These are phyloP conservation scores for Pyrenophora tritici-repentis DNA, from an alignment of 2,329 filamentous ascomycete genomes.

Conservation along the genomic window DNA sequence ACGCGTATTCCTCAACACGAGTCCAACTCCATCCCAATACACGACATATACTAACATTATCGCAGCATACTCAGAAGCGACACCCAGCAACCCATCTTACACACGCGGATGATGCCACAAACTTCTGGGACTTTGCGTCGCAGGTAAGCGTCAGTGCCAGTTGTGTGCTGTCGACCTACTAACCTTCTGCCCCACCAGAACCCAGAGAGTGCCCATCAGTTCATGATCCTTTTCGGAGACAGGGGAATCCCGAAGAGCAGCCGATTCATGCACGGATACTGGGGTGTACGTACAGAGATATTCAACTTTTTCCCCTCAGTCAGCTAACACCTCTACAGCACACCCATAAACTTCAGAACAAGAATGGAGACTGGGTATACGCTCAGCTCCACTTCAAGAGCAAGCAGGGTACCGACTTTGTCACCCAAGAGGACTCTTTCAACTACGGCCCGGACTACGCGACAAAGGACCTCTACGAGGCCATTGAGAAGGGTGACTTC, in stretches of 20 bases:
- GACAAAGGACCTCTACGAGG: conserved; percentile 58
- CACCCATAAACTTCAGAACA: conserved; percentile 60
- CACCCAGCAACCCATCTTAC: conserved; percentile 71
- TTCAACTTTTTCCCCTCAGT: too few species aligned
- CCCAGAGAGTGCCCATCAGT: conserved; percentile 59
- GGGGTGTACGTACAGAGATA: conserved; percentile 31
- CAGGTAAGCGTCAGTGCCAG: conserved; percentile 28
- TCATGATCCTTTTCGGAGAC: conserved; percentile 61
- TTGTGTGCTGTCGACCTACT: too few species aligned
- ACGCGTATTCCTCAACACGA: too few species aligned
- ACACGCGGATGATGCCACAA: conserved; percentile 66
- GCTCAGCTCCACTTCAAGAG: conserved; percentile 59
- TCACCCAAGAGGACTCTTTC: conserved; percentile 58
- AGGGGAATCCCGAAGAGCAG: conserved; percentile 61
- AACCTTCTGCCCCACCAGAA: conserved; percentile 34
- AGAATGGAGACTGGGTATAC: conserved; percentile 60
- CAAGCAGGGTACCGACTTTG: conserved; percentile 58
- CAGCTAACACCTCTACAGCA: conserved; percentile 33
- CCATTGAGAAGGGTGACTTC: conserved; percentile 59
- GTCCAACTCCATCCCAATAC: too few species aligned
- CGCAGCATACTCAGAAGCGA: conserved; percentile 70
- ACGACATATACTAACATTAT: not conserved
- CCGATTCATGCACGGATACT: conserved; percentile 61
- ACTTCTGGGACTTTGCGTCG: conserved; percentile 68
- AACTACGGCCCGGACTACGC: conserved; percentile 58